Evolutionary conservation across 768 basidiomycete species (phyloP).

Genomic region (Dentipellis sp.): DNA sequence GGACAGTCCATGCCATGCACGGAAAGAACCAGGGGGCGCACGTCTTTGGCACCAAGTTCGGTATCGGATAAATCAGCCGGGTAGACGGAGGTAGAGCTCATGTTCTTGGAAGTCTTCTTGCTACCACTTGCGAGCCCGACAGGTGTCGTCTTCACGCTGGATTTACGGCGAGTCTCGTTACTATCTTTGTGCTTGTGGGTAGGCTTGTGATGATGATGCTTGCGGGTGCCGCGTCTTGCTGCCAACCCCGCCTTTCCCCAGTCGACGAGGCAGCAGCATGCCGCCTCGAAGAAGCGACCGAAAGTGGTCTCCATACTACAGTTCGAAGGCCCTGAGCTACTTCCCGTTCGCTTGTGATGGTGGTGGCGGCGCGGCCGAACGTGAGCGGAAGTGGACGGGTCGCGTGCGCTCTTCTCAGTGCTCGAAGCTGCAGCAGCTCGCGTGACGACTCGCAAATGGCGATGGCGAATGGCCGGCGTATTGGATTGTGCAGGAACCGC

Average conservation of each 20-base stretch:
- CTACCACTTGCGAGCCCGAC: not conserved
- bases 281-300: slow-evolving; percentile 6
- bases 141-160: not conserved
- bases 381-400: not conserved
- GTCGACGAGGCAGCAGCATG: slow-evolving; percentile 9
- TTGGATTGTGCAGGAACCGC: too few relatives aligned
- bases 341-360: not conserved
- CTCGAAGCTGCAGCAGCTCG: too few relatives aligned
- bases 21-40: not conserved
- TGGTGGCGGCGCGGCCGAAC: not conserved
- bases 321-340: not conserved
- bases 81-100: not conserved
- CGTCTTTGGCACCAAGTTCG: slow-evolving; percentile 1
- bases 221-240: not conserved
- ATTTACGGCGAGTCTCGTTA: not conserved
- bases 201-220: not conserved
- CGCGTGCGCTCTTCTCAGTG: not conserved
- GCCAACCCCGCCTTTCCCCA: not conserved
- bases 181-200: not conserved
- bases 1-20: slow-evolving; percentile 12
- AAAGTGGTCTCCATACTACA: slow-evolving; percentile 2
- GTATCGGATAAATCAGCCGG: not conserved
- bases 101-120: not conserved
- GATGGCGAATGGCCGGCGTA: too few relatives aligned
- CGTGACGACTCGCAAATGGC: too few relatives aligned